These are phyloP conservation scores for Dalechampia spathulata DNA, from an alignment of 441 rosid species.

Conservation along the genomic window DNA sequence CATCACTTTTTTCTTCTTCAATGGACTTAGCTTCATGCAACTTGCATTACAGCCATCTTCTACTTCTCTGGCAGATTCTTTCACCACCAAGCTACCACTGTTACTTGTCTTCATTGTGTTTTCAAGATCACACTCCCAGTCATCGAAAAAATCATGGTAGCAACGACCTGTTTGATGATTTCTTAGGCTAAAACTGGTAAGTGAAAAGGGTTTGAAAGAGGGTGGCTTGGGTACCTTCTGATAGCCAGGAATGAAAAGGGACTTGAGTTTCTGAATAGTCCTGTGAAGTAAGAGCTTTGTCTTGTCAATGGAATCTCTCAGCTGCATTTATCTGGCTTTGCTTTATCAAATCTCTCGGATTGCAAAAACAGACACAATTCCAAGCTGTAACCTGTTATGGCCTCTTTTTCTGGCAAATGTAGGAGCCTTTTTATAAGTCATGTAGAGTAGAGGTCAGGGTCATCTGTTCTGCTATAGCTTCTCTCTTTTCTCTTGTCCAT, in stretches of 20 bases:
- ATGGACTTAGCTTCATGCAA: slow-evolving; percentile 12
- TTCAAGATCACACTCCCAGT: slow-evolving; percentile 39
- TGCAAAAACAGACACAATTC: slow-evolving; percentile 14
- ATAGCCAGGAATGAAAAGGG: slow-evolving; percentile 36
- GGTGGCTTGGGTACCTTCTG: slow-evolving; percentile 48
- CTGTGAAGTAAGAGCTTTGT: slow-evolving; percentile 46
- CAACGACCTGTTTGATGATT: slow-evolving; percentile 26
- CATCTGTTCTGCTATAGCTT: slow-evolving; percentile 9
- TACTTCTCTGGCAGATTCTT: slow-evolving; percentile 26
- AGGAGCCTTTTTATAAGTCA: too few species aligned
- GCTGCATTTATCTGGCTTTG: slow-evolving; percentile 39
- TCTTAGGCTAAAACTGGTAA: slow-evolving; percentile 28
- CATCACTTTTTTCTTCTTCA: slow-evolving; percentile 19
- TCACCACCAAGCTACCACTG: slow-evolving; percentile 2
- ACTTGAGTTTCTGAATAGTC: slow-evolving; percentile 47
- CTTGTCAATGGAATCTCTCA: slow-evolving; percentile 49
- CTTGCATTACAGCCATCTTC: slow-evolving; percentile 15
- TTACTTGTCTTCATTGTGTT: slow-evolving; percentile 21
- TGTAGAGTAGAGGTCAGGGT: too few species aligned
- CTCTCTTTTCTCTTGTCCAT: slow-evolving; percentile 2
- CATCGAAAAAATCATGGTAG: slow-evolving; percentile 30
- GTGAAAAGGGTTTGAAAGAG: slow-evolving; percentile 45
- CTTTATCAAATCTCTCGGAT: not conserved
- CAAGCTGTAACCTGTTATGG: not conserved
- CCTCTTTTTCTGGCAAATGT: slow-evolving; percentile 7